Base-by-base conservation (phyloP, 2,329 filamentous ascomycete species). In the Elsinoe australis region DNA sequence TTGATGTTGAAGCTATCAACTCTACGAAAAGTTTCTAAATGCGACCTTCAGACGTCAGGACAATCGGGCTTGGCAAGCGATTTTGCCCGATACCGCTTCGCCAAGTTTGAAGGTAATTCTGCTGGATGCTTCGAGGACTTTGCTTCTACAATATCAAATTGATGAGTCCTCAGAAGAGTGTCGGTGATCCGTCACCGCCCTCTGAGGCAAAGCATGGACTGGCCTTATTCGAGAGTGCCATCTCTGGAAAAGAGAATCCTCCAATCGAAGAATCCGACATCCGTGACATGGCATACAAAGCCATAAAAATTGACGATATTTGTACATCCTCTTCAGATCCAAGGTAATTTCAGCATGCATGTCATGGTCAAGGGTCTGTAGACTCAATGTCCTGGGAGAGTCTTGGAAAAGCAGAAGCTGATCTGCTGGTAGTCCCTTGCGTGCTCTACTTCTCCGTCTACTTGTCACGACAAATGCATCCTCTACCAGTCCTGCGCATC, bases 401-500 rank as follows among this genome's bases (percentile, higher is more conserved):
- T 18, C 12, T 41, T 9, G 7, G 26, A 29, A 29, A 29, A 12
- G 26, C 26, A 29, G 26, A 29, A 6, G 14, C 39, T 45, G 29
- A 45, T 28, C 17, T n/a, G 4, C 2, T 12, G 18, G 19, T 34
- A 51, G 50, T 42, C 18, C 29, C 7, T 44, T 49, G 12, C 28
- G n/a, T 15, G 14, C 18, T 35, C 35, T 51, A 22, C 50, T 51
- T 8, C 17, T 21, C 2, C 29, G 24, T 17, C 14, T 45, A 7
- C 21, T 49, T 10, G 15, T 14, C 5, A 51, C 50, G 19, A 29
- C 36, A 17, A 35, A 42, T 31, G 19, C 29, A 6, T 19, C 50
- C 24, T 51, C 50, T 8, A 50, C 64, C 17, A 55, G 39, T 34
- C 56, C 60, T 28, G 58, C 63, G 12, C 69, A 72, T 54, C 61